Evolutionary conservation across 225 moss, liverwort and hornwort genomes (phyloP).

Genomic region (Asterella californica): DNA sequence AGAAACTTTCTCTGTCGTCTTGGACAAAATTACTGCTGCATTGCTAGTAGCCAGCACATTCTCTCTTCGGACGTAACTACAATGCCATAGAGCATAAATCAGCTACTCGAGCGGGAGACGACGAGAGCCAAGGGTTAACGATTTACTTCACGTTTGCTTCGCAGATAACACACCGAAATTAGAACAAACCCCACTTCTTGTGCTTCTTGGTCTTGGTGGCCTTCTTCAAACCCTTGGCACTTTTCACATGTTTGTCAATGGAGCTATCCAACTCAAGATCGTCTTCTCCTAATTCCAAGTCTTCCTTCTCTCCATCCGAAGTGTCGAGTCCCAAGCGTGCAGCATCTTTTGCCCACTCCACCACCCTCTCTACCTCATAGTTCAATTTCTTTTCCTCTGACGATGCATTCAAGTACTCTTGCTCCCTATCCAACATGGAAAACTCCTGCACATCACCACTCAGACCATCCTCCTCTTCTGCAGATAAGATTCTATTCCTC

Average conservation of each 20-base stretch:
- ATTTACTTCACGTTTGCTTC: background rate
- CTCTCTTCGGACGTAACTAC: background rate
- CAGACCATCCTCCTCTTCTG: slow-evolving; percentile 33
- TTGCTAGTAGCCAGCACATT: background rate
- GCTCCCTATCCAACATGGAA: slow-evolving; percentile 31
- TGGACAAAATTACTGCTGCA: slow-evolving; percentile 3
- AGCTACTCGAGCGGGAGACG: background rate
- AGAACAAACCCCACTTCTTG: slow-evolving; percentile 41
- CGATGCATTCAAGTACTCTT: slow-evolving; percentile 29
- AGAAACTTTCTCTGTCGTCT: background rate
- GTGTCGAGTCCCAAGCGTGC: slow-evolving; percentile 27
- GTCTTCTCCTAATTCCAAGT: slow-evolving; percentile 8
- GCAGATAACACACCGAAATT: background rate
- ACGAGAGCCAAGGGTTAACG: background rate
- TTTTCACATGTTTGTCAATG: slow-evolving; percentile 15
- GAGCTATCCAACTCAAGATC: slow-evolving; percentile 19
- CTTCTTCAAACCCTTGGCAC: slow-evolving; percentile 10
- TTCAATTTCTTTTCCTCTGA: slow-evolving; percentile 34
- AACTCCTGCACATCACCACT: slow-evolving; percentile 25
- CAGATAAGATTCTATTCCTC: slow-evolving; percentile 36
- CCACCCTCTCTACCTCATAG: slow-evolving; percentile 39
- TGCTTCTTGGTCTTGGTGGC: slow-evolving; percentile 22
- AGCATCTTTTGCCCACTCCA: slow-evolving; percentile 50
- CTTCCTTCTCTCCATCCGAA: slow-evolving; percentile 25
- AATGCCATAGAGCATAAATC: background rate